Base-by-base conservation (phyloP, 371 early-diverging fungal species). In the Catenaria anguillulae region DNA sequence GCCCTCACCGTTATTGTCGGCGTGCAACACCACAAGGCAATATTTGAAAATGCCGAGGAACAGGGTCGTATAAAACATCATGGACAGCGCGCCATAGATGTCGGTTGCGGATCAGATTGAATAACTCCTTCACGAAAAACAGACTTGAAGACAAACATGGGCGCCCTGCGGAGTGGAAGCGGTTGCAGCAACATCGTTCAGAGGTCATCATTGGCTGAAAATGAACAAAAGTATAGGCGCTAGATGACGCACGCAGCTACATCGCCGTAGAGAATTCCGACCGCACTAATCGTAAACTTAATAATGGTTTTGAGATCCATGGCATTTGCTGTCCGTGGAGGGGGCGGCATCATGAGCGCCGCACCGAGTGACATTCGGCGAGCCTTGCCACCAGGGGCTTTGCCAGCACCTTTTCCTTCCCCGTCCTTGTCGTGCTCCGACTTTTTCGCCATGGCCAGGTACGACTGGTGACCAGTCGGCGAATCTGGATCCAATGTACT, bases 1-100 rank as follows among this genome's bases (percentile, higher is more conserved):
- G 3, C 62, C 62, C 40, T 61, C 50, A 26, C 62, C 62, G 21
- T 50, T 61, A 52, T 61, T 52, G 34, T 61, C 62, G 29, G 62
- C 62, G 10, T 52, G 29, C 13, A 61, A 26, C 5, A 61, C 62
- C 19, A 48, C 33, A 2, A 48, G n/a, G 31, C 50, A 31, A 35
- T 61, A 61, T 24, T 61, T 48, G 40, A 61, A 36, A 23, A 55
- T 37, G 31, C 36, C 62, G 50, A 61, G 33, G 10, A 61, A 15
- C 1, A 42, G 23, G 6, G 43, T 26, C 35, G 21, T 50, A 48
- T 52, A 61, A 23, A 61, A 12, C 26, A 61, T 61, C 33, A 61
- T 6, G 23, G 36, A 35, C 35, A 50, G 23, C 26, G 5, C 13
- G 2, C 46, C 50, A 2, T 34, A 29, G 12, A 61, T 33, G 33